Base-by-base conservation (phyloP, 2,329 filamentous ascomycete genomes). In the Ascochyta clinopodiicola region DNA sequence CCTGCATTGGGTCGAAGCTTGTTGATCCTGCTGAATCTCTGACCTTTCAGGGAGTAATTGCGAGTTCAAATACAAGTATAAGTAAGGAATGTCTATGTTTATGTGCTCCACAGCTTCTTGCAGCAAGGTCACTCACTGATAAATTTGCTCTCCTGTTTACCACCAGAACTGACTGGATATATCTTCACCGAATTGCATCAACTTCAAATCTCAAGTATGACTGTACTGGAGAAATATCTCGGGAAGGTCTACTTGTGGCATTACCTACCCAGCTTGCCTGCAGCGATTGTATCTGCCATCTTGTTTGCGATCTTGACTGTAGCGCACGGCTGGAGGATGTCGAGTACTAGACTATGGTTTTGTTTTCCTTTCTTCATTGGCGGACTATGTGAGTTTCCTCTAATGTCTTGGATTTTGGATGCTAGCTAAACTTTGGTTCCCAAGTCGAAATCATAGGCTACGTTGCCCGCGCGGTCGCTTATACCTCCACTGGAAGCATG, bases 381-480 rank as follows among this genome's bases (percentile, higher is more conserved):
- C 0, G 79, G 78, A 0, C 22, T 77, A 3, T 79, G 82, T 83
- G 77, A 39, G 44, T 13, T 7, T 13, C 29, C 4, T 43, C 9
- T 2, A 12, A 17, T 9, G 22, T 31, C 31, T 35, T 6, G 17
- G 19, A n/a, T 36, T 8, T 10, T n/a, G 3, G 7, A 36, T 36
- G 25, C 10, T 15, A 3, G 4, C 32, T 36, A 15, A 45, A 21
- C 10, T 17, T 36, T 8, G 6, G 25, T 21, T 12, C 31, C 29
- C 21, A 36, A 84, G 81, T 82, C 54, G 82, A 85, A 69, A 64
- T 73, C 0, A 67, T 84, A 15, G 83, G 82, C 6, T 85, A 84
- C 55, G 60, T 80, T 12, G 80, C 77, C 3, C 79, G 83, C 44
- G 77, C 78, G 3, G 63, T 71, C 4, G 74, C 76, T 1, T 63